Evolutionary conservation across 371 early-diverging fungal species (phyloP).

Genomic region (Rhizopus stolonifer): DNA sequence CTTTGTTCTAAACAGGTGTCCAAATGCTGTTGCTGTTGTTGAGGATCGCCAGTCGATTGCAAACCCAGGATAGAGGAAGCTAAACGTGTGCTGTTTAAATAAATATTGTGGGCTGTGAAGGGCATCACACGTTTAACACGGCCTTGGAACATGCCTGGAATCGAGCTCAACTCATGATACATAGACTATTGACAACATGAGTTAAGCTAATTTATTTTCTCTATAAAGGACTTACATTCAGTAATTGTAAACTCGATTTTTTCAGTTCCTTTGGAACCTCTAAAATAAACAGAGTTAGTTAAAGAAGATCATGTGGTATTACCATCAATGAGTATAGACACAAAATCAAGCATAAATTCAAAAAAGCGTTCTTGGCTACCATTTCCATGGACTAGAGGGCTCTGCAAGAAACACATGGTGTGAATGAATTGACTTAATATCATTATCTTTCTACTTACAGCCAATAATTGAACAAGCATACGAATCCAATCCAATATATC

Average conservation of each 20-base stretch:
- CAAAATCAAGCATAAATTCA: slow-evolving; percentile 61
- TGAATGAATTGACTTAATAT: not conserved
- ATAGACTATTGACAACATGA: slow-evolving; percentile 24
- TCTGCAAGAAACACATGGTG: slow-evolving; percentile 19
- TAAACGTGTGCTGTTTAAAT: slow-evolving; percentile 44
- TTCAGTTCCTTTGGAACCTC: slow-evolving; percentile 42
- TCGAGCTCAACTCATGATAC: slow-evolving; percentile 38
- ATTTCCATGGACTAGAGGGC: slow-evolving; percentile 60
- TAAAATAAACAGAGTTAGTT: slow-evolving; percentile 8
- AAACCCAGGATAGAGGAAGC: slow-evolving; percentile 32
- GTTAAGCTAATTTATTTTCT: not conserved
- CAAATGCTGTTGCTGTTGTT: slow-evolving; percentile 44
- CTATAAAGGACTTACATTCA: slow-evolving; percentile 26
- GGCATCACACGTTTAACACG: slow-evolving; percentile 61
- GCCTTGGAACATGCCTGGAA: slow-evolving; percentile 56
- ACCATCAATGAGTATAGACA: slow-evolving; percentile 60
- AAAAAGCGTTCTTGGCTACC: slow-evolving; percentile 62
- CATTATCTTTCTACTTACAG: slow-evolving; percentile 26
- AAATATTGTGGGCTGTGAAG: slow-evolving; percentile 59
- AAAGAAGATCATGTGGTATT: slow-evolving; percentile 4
- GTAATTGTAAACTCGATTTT: slow-evolving; percentile 29
- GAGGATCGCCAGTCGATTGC: slow-evolving; percentile 24
- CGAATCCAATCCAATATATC: slow-evolving; percentile 48
- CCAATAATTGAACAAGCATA: slow-evolving; percentile 35
- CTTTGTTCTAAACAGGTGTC: slow-evolving; percentile 46